Evolutionary conservation across 495 filamentous ascomycete genomes (phyloP), one percentile per base, ranked within the genome.

Genomic region (Xylaria intraflava): DNA sequence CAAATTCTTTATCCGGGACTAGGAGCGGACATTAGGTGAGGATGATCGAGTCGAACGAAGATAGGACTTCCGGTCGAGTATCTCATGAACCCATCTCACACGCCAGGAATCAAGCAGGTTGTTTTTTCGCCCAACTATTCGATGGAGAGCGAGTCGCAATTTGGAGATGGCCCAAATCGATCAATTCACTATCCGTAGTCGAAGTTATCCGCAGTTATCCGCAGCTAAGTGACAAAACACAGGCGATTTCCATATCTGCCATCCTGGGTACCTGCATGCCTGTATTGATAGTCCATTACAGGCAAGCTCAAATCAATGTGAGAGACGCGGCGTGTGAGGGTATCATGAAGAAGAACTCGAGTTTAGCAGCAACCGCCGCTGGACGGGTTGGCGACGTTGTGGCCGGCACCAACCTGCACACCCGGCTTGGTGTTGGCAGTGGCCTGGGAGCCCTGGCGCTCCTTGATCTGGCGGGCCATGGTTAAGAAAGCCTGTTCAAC

Each of bases 381-480:
- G 51, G 88, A 89, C 62, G 88, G 88, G 70, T 87, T 91, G 69
- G 93, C 88, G 61, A 97, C 91, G 65, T 92, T 90, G 70, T 93
- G 89, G 61, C 94, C 94, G 66, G 88, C 86, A 42, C 88, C 85
- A 57, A 99, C 93, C 64, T 94, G 89, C 66, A 99, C 90, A 55
- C 89, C 95, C 48, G 91, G 90, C 78, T 99, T 99, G 78, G 94
- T 95, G 79, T 97, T 95, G 72, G 90, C 89, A 53, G 90, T 91
- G 22, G 90, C 88, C 54, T 81, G 80, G 54, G 89, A 96, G 64
- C 93, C 93, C 93, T 97, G 97, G 60, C 94, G 85, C 77, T 99
- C 94, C 82, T 99, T 99, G 76, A 99, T 97, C 70, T 97, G 92
- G 72, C 93, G 87, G 49, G 93, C 93, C 93, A 99, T 99, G 65